phyloP scores from a whole-genome alignment of 169 alveolate genomes.

The Plasmodium cynomolgi region DNA sequence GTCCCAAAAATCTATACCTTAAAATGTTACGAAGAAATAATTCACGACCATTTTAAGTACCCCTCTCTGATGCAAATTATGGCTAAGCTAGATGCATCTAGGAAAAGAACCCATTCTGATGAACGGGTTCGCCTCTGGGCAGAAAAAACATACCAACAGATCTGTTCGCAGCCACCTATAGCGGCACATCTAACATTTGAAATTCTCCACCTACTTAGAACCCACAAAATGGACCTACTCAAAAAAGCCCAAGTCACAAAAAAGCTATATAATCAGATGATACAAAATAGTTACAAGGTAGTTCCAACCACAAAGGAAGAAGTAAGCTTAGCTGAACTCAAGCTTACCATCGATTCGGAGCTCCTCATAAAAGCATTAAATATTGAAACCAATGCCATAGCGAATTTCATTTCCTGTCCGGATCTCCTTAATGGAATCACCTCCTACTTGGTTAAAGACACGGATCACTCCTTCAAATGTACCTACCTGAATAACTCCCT shows the following conservation, averaged over 20 bases:
- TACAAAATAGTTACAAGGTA: conserved; percentile 59
- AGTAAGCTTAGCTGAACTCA: conserved; percentile 57
- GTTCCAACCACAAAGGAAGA: conserved; percentile 59
- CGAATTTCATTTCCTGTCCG: conserved; percentile 62
- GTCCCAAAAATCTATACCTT: conserved; percentile 56
- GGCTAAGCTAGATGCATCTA: conserved; percentile 38
- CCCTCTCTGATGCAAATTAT: conserved; percentile 32
- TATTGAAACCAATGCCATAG: conserved; percentile 53
- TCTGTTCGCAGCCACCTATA: conserved; percentile 44
- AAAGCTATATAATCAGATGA: conserved; percentile 41
- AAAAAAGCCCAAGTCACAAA: conserved; percentile 60
- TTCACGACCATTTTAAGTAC: conserved; percentile 72
- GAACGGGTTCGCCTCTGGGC: conserved; percentile 45
- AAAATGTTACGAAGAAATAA: conserved; percentile 74
- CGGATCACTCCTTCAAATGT: conserved; percentile 25
- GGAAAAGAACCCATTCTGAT: conserved; percentile 22
- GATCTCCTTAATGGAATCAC: conserved; percentile 62
- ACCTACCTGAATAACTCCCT: conserved; percentile 33
- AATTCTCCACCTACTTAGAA: conserved; percentile 53
- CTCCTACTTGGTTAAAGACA: conserved; percentile 50
- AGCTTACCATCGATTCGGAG: conserved; percentile 49
- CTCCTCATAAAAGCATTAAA: conserved; percentile 63
- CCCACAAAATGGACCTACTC: conserved; percentile 48
- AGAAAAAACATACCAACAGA: conserved; percentile 47
- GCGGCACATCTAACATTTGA: conserved; percentile 74